Evolutionary conservation across 2,329 filamentous ascomycete genomes (phyloP), one percentile per base, ranked within the genome.

Genomic region (Aspergillus costaricaensis): DNA sequence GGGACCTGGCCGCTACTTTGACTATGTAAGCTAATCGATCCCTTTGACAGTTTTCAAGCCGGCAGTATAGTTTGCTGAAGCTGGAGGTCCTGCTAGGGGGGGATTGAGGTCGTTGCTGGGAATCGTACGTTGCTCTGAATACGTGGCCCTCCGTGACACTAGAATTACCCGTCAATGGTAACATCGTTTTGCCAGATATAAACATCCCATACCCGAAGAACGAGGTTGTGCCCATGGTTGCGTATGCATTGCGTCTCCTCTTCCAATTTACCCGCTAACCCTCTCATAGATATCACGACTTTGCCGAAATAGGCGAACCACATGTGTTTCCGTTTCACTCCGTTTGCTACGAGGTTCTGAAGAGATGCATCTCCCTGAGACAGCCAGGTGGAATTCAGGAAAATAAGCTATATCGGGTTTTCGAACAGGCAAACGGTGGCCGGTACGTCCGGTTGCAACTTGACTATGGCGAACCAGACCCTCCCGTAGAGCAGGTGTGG

Each of bases 361-460:
- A 21, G 51, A 36, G 51, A 54, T 54, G 51, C 17, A 23, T 54
- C 8, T 54, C 30, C 4, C 12, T 32, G 51, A 25, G 7, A 15
- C 10, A 19, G 8, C 21, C 19, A 36, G 14, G 36, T 19, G 30
- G 17, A 25, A 36, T 54, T 4, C 51, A 9, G 19, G 9, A 1
- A 7, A 5, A 54, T 21, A 15, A 10, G 2, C 32, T 54, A n/a
- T 54, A 38, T 4, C 27, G 5, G 12, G 32, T 25, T 2, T 54
- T 54, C n/a, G 36, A 54, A 23, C 30, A 48, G 17, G n/a, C 19
- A n/a, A 48, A 57, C 17, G 30, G 44, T 25, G 27, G 17, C 15
- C 41, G 55, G 23, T 50, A 57, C n/a, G 55, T 57, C 41, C 41
- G 55, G 55, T 44, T 57, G 44, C 15, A 50, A 21, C 41, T 57